These are phyloP conservation scores for Fragaria vesca DNA, from an alignment of 306 rosid species.

Conservation along the genomic window DNA sequence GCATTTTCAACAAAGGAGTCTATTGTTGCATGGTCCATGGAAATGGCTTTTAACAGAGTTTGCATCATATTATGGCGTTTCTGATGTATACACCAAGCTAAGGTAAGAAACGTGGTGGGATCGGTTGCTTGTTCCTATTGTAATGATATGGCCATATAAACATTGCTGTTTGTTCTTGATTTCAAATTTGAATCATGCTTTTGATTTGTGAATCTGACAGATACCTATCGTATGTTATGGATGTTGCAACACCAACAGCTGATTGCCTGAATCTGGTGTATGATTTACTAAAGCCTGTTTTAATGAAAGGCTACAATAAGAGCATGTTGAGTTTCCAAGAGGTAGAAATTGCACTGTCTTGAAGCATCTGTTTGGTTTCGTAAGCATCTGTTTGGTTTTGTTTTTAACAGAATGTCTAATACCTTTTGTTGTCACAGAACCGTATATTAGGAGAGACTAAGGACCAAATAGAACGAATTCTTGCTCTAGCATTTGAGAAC, in stretches of 20 bases:
- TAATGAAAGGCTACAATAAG: slow-evolving; percentile 75
- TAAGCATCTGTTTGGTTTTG: slow-evolving; percentile 6
- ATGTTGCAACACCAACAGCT: slow-evolving; percentile 97
- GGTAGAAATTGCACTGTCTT: slow-evolving; percentile 44
- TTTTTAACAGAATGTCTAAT: slow-evolving; percentile 31
- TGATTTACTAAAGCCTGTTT: slow-evolving; percentile 67
- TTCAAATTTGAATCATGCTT: slow-evolving; percentile 10
- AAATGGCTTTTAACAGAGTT: slow-evolving; percentile 94
- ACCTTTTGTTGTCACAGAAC: slow-evolving; percentile 48
- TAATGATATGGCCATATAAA: slow-evolving; percentile 10
- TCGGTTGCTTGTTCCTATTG: slow-evolving; percentile 10
- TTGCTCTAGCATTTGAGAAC: slow-evolving; percentile 74
- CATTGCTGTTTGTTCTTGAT: not conserved
- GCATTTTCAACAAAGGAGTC: slow-evolving; percentile 82
- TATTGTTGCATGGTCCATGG: slow-evolving; percentile 83
- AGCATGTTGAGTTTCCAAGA: slow-evolving; percentile 94
- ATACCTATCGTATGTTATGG: slow-evolving; percentile 92
- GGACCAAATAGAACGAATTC: slow-evolving; percentile 86
- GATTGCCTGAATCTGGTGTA: slow-evolving; percentile 88
- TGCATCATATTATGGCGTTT: slow-evolving; percentile 90
- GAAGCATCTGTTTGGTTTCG: not conserved
- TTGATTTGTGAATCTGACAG: slow-evolving; percentile 38
- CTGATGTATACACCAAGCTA: slow-evolving; percentile 83
- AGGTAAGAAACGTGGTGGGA: slow-evolving; percentile 48
- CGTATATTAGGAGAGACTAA: slow-evolving; percentile 93